Base-by-base conservation (phyloP, 2,329 filamentous ascomycete species). In the Trichoderma arundinaceum region DNA sequence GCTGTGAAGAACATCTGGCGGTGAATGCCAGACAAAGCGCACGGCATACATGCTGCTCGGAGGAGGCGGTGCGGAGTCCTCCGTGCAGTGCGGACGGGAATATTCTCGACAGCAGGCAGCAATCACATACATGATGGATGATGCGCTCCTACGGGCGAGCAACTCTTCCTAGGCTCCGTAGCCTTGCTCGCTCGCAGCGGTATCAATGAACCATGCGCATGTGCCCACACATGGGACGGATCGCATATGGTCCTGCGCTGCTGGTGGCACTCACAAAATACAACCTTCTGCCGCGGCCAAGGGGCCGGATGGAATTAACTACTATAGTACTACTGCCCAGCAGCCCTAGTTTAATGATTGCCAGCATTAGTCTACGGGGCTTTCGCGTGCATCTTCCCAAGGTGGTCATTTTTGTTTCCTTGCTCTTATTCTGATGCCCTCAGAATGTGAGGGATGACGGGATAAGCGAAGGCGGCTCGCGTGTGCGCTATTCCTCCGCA, bases 391-490 rank as follows among this genome's bases (percentile, higher is more conserved):
- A 38, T 41, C 39, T 19, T 44, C 22, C 22, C 22, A 28, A 28
- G 22, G 22, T 4, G 22, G 22, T 28, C 22, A 28, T 28, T 28
- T 28, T 28, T 4, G 22, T 28, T 22, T 60, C 57, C 49, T 46
- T 22, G 3, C 6, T 60, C n/a, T 3, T 46, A n/a, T 1, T 15
- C 43, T 59, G 32, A 39, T 49, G 44, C 33, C 19, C 43, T 43
- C 32, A 7, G 22, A 39, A 22, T 35, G 49, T 44, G 39, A 54
- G 39, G 49, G 59, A 63, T 28, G 17, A n/a, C 8, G 49, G 59
- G 49, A 54, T 63, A 63, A 38, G 59, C 49, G 59, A 54, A 51
- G 28, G 49, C 59, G 59, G 59, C 59, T 54, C 39, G 52, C 17
- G 28, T 35, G 6, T n/a, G 52, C 51, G 35, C 15, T 35, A 43